Conservation (phyloP, 116 monocot genomes). For the Phalaenopsis hybrid region DNA sequence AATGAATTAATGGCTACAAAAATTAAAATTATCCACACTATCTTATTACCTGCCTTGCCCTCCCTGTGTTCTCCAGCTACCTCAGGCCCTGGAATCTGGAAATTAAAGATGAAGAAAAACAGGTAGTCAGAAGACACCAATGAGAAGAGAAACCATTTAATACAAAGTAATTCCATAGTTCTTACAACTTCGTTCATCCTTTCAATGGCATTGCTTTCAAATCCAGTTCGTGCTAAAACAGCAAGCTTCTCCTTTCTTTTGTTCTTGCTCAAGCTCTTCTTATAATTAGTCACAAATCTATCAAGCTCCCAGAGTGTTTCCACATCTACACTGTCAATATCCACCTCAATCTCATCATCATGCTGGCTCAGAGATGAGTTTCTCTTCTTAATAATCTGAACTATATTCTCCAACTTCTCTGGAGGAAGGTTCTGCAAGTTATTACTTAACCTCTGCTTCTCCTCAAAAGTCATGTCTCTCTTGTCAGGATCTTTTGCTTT, state of each 20-base stretch:
- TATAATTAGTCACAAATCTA: conserved; percentile 37
- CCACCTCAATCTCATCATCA: conserved; percentile 43
- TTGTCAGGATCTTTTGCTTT: conserved; percentile 27
- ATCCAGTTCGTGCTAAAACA: conserved; percentile 2
- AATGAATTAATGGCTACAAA: not conserved
- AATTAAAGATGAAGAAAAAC: not conserved
- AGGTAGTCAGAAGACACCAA: not conserved
- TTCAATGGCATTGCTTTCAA: conserved; percentile 11
- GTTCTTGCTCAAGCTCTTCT: conserved; percentile 37
- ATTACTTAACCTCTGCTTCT: conserved; percentile 29
- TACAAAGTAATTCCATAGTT: not conserved
- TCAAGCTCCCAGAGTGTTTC: conserved; percentile 51
- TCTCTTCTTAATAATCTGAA: conserved; percentile 39
- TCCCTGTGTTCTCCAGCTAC: conserved; percentile 24
- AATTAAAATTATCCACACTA: not conserved
- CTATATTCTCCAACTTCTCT: conserved; percentile 32
- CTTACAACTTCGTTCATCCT: conserved; percentile 15
- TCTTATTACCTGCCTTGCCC: conserved; percentile 21
- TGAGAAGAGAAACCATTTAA: not conserved
- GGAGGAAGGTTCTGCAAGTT: conserved; percentile 32
- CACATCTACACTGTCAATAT: conserved; percentile 36
- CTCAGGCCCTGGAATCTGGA: conserved; percentile 24
- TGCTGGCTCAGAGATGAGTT: conserved; percentile 23
- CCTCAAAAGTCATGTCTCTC: conserved; percentile 42
- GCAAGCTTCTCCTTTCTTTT: conserved; percentile 28